Evolutionary conservation across 441 rosid genomes (phyloP), one percentile per base, ranked within the genome.

Genomic region (Francoa sonchifolia): DNA sequence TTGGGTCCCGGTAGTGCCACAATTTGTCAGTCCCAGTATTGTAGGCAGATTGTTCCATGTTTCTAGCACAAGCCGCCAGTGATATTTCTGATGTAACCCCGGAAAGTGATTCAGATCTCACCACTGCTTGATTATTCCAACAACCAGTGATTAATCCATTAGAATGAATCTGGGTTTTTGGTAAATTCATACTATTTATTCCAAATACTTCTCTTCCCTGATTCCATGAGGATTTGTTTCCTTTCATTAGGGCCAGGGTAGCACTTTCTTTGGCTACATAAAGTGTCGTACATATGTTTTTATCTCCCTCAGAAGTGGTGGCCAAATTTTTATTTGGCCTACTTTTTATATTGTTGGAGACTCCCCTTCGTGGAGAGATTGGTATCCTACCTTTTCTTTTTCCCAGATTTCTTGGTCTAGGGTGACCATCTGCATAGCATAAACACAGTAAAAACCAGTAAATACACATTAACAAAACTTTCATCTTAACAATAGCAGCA

Each of bases 1-100:
- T 54, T 37, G 97, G 97, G 55, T 93, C 99, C 65, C 68, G 76
- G 60, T 93, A 88, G 61, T 57, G 79, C 99, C 99, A 93, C 44
- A 76, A 44, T 41, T 67, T 82, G 39, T 65, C 69, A 0, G 50
- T 60, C 67, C 78, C 93, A 8, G 42, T 44, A 49, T 72, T 65
- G 47, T 44, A 42, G 47, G 53, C 55, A 30, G 69, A 52, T 36
- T 52, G 69, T 56, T 69, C 74, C 44, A 41, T 47, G 30, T 60
- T 71, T 11, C 63, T 32, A 48, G 76, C 47, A 47, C 53, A 69
- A 35, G 65, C 56, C n/a, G 68, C 23, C 6, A 55, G 34, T 20
- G 58, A 31, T 62, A 54, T 47, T 55, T 52, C 54, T 22, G 73
- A 43, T 25, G 55, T 53, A 63, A 55, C 49, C 33, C 53, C 66